Conservation (phyloP, 1,139 yeast species). For the Geotrichum phurueaensis region DNA sequence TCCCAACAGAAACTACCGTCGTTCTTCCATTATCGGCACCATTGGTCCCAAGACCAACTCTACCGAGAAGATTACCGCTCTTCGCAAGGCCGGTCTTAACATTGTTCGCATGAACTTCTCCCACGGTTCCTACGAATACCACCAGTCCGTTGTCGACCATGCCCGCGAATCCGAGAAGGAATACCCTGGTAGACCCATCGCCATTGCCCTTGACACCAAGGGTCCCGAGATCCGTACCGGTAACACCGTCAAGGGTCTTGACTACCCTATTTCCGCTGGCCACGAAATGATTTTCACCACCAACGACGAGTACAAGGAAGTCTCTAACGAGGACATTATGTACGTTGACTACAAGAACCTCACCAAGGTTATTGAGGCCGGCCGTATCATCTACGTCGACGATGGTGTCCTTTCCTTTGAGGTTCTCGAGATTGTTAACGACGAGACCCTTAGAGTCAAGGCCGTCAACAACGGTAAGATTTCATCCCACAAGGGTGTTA, state of each 20-base stretch:
- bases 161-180: slow-evolving; percentile 88
- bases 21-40: slow-evolving; percentile 96
- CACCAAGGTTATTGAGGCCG: slow-evolving; percentile 82
- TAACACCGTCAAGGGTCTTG: slow-evolving; percentile 71
- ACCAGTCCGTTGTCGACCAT: slow-evolving; percentile 92
- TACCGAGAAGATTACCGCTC: slow-evolving; percentile 74
- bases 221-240: slow-evolving; percentile 99
- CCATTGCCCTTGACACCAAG: slow-evolving; percentile 97
- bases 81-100: slow-evolving; percentile 95
- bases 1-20: slow-evolving; percentile 82
- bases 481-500: slow-evolving; percentile 97
- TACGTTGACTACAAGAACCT: slow-evolving; percentile 92
- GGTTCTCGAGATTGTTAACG: slow-evolving; percentile 77
- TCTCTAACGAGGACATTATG: slow-evolving; percentile 75
- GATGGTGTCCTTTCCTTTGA: slow-evolving; percentile 97
- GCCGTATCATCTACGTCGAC: slow-evolving; percentile 88
- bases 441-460: slow-evolving; percentile 71
- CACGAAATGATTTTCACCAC: slow-evolving; percentile 94
- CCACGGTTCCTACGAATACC: slow-evolving; percentile 96
- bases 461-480: slow-evolving; percentile 93
- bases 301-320: slow-evolving; percentile 67
- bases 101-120: slow-evolving; percentile 98
- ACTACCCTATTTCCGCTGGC: slow-evolving; percentile 74
- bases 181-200: slow-evolving; percentile 93
- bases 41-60: slow-evolving; percentile 96